Percentiles rank a stretch among this genome's conserved stretches.
These are phyloP conservation scores for Gloeophyllum trabeum DNA, from an alignment of 768 basidiomycete genomes.

Conservation along the genomic window DNA sequence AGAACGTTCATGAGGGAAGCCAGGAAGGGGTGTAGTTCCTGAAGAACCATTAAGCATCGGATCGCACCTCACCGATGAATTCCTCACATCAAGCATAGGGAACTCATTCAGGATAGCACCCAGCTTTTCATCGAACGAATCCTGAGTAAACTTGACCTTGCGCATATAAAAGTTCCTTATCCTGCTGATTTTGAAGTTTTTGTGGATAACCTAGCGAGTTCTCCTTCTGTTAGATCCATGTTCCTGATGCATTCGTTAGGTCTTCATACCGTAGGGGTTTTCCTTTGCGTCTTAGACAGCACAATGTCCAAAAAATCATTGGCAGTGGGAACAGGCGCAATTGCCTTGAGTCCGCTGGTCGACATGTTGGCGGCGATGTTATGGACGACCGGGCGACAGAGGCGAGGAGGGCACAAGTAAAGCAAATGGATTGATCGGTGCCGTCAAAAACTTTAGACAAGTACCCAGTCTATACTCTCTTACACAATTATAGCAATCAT, in stretches of 20 bases:
- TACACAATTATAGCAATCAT: no score
- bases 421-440: no score
- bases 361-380: constrained; percentile 33
- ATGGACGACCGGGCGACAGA: no score
- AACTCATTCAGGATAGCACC: constrained; percentile 91
- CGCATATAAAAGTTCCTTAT: constrained; percentile 99
- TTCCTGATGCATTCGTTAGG: not conserved
- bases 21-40: constrained; percentile 94
- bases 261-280: constrained; percentile 79
- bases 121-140: constrained; percentile 92
- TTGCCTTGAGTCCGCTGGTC: constrained; percentile 89
- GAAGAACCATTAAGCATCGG: constrained; percentile 3
- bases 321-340: constrained; percentile 97
- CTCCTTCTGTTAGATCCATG: not conserved
- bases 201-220: constrained; percentile 79
- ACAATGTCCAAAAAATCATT: constrained; percentile 92
- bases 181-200: constrained; percentile 99
- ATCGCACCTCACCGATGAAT: no score
- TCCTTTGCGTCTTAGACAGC: constrained; percentile 87
- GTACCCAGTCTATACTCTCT: no score
- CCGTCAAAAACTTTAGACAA: no score
- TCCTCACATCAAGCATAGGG: constrained; percentile 89
- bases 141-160: constrained; percentile 98
- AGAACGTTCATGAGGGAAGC: constrained; percentile 94
- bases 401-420: no score